A percentile compares a stretch with the other conserved stretches of the same genome.
phyloP scores from a whole-genome alignment of 202 grass and related monocot genomes.

The Musa balbisiana region DNA sequence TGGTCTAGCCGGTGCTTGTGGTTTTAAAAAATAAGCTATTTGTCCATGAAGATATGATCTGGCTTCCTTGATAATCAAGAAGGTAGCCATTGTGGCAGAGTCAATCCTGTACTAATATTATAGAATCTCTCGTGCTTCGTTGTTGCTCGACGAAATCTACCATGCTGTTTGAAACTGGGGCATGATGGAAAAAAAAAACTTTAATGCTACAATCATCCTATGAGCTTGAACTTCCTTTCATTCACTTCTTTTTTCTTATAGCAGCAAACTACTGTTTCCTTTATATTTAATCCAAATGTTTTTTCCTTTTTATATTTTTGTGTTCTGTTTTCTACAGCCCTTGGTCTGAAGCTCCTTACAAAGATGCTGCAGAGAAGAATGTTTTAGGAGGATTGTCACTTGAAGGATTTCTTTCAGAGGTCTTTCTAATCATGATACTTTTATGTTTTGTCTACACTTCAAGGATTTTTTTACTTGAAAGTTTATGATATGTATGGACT shows the following conservation, averaged over 20 bases:
- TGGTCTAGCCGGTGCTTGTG: no score
- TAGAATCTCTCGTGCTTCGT: no score
- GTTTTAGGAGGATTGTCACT: constrained; percentile 78
- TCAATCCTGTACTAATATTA: no score
- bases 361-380: constrained; percentile 82
- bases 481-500: background rate
- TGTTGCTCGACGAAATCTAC: no score
- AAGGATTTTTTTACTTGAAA: background rate
- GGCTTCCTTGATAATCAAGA: no score
- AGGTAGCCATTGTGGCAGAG: no score
- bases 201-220: no score
- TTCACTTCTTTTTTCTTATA: background rate
- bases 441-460: constrained; percentile 5
- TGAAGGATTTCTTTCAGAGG: constrained; percentile 95
- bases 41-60: no score
- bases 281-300: background rate
- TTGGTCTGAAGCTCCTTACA: constrained; percentile 65
- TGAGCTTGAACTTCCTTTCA: no score
- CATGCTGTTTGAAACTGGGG: no score
- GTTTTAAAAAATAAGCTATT: no score
- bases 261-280: background rate
- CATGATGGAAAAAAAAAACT: no score
- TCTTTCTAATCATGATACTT: constrained; percentile 5
- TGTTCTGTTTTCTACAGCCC: constrained; percentile 39
- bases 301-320: background rate